These are phyloP conservation scores for Tausonia pullulans DNA, from an alignment of 1,284 basidiomycete species.

Conservation along the genomic window DNA sequence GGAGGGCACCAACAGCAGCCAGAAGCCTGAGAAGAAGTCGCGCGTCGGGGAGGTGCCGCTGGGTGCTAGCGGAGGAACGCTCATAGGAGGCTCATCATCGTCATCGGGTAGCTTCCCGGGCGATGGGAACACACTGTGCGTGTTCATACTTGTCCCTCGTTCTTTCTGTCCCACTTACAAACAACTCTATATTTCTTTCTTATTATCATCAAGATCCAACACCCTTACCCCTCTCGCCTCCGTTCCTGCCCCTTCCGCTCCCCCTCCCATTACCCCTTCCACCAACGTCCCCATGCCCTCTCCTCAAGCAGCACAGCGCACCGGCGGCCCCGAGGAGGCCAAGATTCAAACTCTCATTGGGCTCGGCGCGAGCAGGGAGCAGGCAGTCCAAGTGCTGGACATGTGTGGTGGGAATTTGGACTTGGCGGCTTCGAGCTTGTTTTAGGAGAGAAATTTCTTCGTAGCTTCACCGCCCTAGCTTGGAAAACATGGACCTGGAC, in stretches of 20 bases:
- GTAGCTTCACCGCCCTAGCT: neutral
- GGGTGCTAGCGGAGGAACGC: neutral
- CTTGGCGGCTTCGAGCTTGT: constrained; percentile 13
- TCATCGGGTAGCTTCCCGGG: constrained; percentile 46
- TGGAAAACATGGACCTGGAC: neutral
- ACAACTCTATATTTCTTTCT: constrained; percentile 17
- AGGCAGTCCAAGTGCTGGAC: neutral
- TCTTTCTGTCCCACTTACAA: neutral
- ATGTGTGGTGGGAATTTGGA: constrained; percentile 21
- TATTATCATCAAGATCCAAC: neutral
- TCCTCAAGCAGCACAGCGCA: too few species aligned
- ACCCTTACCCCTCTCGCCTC: neutral
- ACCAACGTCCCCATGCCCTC: neutral
- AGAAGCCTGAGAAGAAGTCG: constrained; percentile 22
- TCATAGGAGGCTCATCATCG: neutral
- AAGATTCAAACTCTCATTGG: constrained; percentile 35
- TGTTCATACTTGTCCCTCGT: neutral
- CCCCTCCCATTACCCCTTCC: neutral
- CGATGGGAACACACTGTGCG: constrained; percentile 42
- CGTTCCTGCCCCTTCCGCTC: constrained; percentile 17
- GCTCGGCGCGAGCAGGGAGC: constrained; percentile 3
- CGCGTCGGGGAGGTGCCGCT: neutral
- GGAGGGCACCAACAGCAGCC: neutral
- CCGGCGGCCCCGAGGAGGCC: constrained; percentile 40
- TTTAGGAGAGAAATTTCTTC: neutral